These are phyloP conservation scores for Draba incana DNA, from an alignment of 345 rosid species.

Conservation along the genomic window DNA sequence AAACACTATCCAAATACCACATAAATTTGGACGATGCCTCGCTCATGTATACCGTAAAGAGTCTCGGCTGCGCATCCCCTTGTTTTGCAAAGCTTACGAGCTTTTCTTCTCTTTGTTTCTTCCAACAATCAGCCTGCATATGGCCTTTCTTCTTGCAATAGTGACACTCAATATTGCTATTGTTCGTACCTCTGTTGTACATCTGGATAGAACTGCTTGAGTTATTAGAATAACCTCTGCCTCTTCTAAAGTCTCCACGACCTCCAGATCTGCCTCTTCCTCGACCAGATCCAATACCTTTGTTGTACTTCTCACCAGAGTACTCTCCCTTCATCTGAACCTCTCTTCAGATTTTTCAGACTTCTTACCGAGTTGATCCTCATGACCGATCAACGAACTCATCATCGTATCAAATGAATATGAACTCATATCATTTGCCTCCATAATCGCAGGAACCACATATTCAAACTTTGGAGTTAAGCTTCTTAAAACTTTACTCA, in stretches of 20 bases:
- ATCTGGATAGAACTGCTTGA: not conserved
- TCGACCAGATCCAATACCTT: too few species aligned
- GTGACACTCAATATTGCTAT: slow-evolving; percentile 8
- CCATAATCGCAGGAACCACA: too few species aligned
- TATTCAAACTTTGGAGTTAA: too few species aligned
- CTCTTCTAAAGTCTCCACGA: not conserved
- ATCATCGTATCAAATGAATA: too few species aligned
- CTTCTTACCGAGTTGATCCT: too few species aligned
- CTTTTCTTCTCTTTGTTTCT: not conserved
- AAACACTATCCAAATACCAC: not conserved
- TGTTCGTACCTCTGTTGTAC: not conserved
- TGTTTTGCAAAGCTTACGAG: not conserved
- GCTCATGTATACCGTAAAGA: not conserved
- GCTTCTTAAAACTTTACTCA: too few species aligned
- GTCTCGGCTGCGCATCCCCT: not conserved
- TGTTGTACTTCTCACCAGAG: too few species aligned
- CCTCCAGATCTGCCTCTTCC: not conserved
- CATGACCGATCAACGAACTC: too few species aligned
- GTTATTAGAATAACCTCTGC: not conserved
- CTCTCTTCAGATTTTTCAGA: too few species aligned
- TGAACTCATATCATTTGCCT: too few species aligned
- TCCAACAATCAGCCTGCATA: not conserved
- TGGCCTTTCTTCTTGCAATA: slow-evolving; percentile 7
- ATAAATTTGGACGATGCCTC: not conserved
- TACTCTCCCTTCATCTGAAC: too few species aligned